Conservation (phyloP, 306 rosid species). For the Dalbergia cochinchinensis region DNA sequence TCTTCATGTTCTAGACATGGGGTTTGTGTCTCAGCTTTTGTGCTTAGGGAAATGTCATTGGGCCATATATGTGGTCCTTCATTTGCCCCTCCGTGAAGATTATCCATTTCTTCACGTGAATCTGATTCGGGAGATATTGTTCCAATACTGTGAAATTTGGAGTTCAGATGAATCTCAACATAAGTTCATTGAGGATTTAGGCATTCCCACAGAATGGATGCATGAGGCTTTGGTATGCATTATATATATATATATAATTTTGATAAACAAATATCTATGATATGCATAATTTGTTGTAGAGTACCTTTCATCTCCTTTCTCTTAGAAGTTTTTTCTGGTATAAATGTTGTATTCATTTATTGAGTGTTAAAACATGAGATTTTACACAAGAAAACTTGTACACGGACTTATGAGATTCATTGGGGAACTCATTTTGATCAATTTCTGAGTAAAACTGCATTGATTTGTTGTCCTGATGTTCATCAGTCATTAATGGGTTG, state of each 20-base stretch:
- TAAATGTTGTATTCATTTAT: constrained; percentile 22
- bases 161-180: constrained; percentile 82
- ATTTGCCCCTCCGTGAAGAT: constrained; percentile 78
- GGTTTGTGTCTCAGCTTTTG: constrained; percentile 83
- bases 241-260: constrained; percentile 10
- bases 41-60: constrained; percentile 91
- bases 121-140: constrained; percentile 87
- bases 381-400: background rate
- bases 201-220: constrained; percentile 89
- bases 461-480: constrained; percentile 22
- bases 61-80: constrained; percentile 98
- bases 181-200: constrained; percentile 81
- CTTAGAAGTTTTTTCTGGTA: constrained; percentile 12
- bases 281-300: constrained; percentile 32
- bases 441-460: constrained; percentile 29
- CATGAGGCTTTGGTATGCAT: constrained; percentile 92
- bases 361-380: constrained; percentile 34
- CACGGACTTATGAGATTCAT: constrained; percentile 20
- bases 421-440: background rate
- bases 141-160: constrained; percentile 97
- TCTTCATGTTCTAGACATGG: constrained; percentile 93
- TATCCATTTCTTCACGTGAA: constrained; percentile 84
- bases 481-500: constrained; percentile 29
- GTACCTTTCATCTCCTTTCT: constrained; percentile 27
- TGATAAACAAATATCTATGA: background rate